These are phyloP conservation scores for Aspergillus quadrilineatus DNA, from an alignment of 2,329 filamentous ascomycete genomes.

Conservation along the genomic window DNA sequence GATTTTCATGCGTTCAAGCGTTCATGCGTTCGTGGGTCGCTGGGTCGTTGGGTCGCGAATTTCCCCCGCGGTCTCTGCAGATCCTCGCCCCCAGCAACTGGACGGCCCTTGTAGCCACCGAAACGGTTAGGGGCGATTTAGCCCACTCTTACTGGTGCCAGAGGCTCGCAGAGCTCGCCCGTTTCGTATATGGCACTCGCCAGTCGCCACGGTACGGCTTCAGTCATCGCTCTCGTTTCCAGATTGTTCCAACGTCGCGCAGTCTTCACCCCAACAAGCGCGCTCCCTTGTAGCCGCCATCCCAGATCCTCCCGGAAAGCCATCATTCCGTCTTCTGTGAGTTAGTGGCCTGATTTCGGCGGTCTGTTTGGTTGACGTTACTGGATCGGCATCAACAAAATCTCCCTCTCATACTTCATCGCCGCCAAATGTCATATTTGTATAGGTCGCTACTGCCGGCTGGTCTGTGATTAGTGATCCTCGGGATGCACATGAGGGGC, in stretches of 20 bases:
- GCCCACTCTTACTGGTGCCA: background rate
- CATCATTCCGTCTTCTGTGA: background rate
- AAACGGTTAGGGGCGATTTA: background rate
- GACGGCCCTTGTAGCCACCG: background rate
- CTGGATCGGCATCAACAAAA: background rate
- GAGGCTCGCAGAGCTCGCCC: constrained; percentile 4
- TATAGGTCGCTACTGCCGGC: background rate
- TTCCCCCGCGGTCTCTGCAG: constrained; percentile 16
- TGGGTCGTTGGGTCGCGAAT: background rate
- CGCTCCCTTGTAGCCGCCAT: background rate
- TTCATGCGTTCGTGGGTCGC: background rate
- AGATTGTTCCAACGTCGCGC: background rate
- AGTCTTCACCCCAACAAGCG: background rate
- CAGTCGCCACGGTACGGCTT: background rate
- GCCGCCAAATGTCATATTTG: background rate
- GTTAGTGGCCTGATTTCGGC: background rate
- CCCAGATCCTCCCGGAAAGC: background rate
- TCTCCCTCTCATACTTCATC: background rate
- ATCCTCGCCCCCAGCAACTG: constrained; percentile 7
- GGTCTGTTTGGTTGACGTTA: background rate
- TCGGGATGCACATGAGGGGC: background rate
- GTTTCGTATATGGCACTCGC: background rate
- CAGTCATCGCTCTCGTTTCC: background rate
- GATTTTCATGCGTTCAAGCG: background rate
- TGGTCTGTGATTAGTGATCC: background rate